phyloP scores from a whole-genome alignment of 2,329 filamentous ascomycete species.

The Truncatella angustata region DNA sequence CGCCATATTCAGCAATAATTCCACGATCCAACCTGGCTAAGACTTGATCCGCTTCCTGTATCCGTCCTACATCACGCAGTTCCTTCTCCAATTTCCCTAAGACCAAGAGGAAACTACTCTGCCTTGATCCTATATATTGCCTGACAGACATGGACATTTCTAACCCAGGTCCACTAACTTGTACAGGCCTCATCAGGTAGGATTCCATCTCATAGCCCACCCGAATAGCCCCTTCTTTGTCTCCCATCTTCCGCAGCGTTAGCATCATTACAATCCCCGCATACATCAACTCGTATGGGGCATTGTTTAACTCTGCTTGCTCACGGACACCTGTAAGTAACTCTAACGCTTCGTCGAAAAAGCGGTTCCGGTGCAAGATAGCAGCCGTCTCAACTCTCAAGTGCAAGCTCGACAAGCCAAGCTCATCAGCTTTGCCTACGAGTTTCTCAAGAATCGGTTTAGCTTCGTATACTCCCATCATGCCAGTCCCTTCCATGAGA shows the following conservation, averaged over 20 bases:
- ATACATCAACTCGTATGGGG: conserved; percentile 9
- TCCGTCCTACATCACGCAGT: neutral
- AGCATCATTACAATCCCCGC: conserved; percentile 5
- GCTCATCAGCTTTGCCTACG: neutral
- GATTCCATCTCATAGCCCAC: conserved; percentile 7
- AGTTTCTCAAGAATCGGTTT: conserved; percentile 3
- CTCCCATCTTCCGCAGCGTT: neutral
- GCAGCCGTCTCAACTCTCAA: conserved; percentile 8
- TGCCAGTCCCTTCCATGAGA: conserved; percentile 11
- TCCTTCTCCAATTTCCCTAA: neutral
- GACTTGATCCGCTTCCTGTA: conserved; percentile 1
- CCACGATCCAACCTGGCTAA: neutral
- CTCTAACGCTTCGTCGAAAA: neutral
- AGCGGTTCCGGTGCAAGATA: neutral
- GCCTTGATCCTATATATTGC: neutral
- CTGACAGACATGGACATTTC: neutral
- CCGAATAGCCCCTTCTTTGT: conserved; percentile 3
- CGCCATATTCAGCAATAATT: neutral
- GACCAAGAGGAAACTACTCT: neutral
- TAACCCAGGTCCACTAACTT: neutral
- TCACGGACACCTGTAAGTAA: neutral
- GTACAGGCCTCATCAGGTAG: neutral
- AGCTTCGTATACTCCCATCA: conserved; percentile 11
- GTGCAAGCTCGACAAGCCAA: conserved; percentile 5
- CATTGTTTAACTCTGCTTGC: neutral